phyloP scores from a whole-genome alignment of 176 grass and related monocot genomes.

The Thalia dealbata region DNA sequence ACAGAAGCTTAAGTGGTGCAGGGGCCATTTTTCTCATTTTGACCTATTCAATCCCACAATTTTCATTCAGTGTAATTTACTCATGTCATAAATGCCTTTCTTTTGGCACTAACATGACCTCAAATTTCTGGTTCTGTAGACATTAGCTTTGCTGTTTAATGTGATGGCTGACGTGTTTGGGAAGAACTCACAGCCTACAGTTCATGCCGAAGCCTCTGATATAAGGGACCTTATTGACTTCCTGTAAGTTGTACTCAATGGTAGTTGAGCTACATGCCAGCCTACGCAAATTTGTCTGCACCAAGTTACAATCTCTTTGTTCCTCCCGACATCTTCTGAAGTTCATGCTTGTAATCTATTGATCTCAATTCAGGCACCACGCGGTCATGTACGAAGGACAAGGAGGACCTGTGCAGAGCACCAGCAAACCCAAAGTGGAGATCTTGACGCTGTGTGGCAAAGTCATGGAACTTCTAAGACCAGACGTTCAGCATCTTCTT shows the following conservation, averaged over 20 bases:
- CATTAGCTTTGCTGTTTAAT: conserved; percentile 87
- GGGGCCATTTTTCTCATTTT: not conserved
- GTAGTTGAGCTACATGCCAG: not conserved
- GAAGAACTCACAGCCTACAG: conserved; percentile 62
- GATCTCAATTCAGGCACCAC: conserved; percentile 48
- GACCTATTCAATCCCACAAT: not conserved
- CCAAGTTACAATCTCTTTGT: not conserved
- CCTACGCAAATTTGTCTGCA: not conserved
- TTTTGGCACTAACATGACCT: not conserved
- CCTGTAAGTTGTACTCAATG: conserved; percentile 46
- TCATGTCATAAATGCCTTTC: too few species aligned
- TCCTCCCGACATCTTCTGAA: not conserved
- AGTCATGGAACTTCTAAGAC: conserved; percentile 62
- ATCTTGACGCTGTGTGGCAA: conserved; percentile 84
- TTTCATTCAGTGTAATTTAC: not conserved
- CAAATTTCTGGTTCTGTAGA: conserved; percentile 32
- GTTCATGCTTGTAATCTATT: not conserved
- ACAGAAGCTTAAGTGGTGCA: not conserved
- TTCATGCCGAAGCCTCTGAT: conserved; percentile 73
- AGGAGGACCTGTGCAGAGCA: conserved; percentile 88
- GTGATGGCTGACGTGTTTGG: conserved; percentile 87
- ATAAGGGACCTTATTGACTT: conserved; percentile 93
- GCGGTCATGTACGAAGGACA: conserved; percentile 98
- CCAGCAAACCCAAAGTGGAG: conserved; percentile 87
- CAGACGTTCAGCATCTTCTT: conserved; percentile 91